Evolutionary conservation across 768 basidiomycete species (phyloP), one percentile per base, ranked within the genome.

Genomic region (Mycena metata): DNA sequence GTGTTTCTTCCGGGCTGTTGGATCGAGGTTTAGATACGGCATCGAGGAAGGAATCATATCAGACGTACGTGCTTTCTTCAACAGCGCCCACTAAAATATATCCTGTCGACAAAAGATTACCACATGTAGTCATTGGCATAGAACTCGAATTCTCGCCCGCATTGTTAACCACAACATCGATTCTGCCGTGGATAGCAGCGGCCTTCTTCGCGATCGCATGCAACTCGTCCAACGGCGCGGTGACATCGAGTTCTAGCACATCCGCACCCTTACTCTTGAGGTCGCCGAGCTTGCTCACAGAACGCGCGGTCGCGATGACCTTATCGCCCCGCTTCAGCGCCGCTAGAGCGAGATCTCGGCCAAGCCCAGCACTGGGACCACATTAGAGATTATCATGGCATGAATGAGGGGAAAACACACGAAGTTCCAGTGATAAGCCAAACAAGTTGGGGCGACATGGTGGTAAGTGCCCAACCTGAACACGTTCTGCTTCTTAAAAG

Each of bases 261-360:
- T 69, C 66, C 2, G 78, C 78, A 13, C 75, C 80, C 2, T 57
- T 43, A 2, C 55, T 54, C 57, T 74, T 72, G 21, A 82, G 68
- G 45, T 77, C 79, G 2, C 78, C 76, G 30, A 83, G 77, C 56
- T 80, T 80, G 49, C 78, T 73, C 16, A 82, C 61, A 15, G 79
- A 80, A 47, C 83, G 80, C 15, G 81, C 82, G 16, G 86, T 85
- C 2, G 85, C 85, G 55, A 86, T 84, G 9, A 86, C 86, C 36
- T 81, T 81, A 63, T 87, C 85, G 16, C 84, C 84, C 6, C 86
- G 80, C 8, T 79, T 79, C 42, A 87, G 79, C 9, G 82, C 81
- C 46, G 78, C 78, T 16, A 81, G 72, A 0, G 83, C 80, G 19
- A 85, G 74, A 2, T 80, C 73, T 10, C 80, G 79, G 3, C 84